Percentiles rank a stretch among this genome's conserved stretches.
These are phyloP conservation scores for Cercospora zeae-maydis DNA, from an alignment of 2,329 filamentous ascomycete genomes.

Conservation along the genomic window DNA sequence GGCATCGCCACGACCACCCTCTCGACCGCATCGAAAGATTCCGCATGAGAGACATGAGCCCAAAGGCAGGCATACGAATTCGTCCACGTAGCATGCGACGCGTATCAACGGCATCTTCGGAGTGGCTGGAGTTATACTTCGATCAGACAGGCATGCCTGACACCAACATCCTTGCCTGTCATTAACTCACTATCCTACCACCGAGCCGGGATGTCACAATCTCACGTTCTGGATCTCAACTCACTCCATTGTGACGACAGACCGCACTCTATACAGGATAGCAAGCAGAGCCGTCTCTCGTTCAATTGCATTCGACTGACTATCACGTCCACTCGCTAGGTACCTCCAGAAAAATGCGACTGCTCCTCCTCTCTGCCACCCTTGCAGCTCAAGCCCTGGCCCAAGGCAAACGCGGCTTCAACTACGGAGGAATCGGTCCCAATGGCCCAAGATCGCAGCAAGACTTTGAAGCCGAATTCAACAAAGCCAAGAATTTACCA, in stretches of 20 bases:
- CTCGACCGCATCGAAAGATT: not conserved
- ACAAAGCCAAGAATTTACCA: constrained; percentile 58
- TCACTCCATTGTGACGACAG: not conserved
- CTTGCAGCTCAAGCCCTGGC: constrained; percentile 40
- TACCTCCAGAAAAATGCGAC: not conserved
- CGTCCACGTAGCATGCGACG: not conserved
- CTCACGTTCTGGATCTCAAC: not conserved
- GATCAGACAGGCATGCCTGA: constrained; percentile 1
- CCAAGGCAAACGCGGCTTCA: constrained; percentile 59
- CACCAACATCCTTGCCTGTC: not conserved
- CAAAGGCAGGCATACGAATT: not conserved
- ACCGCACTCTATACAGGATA: not conserved
- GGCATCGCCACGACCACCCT: not conserved
- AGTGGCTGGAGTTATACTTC: not conserved
- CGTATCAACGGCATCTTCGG: not conserved
- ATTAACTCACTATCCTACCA: not conserved
- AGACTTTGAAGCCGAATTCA: constrained; percentile 70
- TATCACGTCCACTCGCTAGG: not conserved
- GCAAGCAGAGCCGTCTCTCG: not conserved
- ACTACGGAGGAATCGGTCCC: constrained; percentile 64
- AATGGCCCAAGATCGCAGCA: constrained; percentile 59
- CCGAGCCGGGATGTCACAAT: not conserved
- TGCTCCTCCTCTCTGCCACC: not conserved
- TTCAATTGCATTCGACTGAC: not conserved
- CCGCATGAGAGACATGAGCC: not conserved